Base-by-base conservation (phyloP, 306 rosid species). In the Albizia julibrissin region DNA sequence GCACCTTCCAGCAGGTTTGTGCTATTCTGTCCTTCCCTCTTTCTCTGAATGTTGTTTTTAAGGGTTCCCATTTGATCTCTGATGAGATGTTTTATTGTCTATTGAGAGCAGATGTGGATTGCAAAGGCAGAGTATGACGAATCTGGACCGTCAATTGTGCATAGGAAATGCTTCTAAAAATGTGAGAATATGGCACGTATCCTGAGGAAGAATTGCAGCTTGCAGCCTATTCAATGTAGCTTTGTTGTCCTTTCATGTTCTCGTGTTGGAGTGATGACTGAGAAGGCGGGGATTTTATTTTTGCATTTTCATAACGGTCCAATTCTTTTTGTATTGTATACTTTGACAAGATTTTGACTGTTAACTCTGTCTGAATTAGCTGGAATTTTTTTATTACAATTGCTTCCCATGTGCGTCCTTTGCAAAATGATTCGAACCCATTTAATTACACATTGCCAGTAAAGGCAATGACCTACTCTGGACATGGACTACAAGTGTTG, bases 61-160 rank as follows among this genome's bases (percentile, higher is more conserved):
- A 77, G 18, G 11, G 58, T 42, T 72, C 46, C 24, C 49, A 26
- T 52, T 5, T 37, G 74, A 42, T 78, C 67, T 74, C 75, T 82
- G 69, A 85, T 18, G 39, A 65, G 39, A 74, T 71, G 12, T 24
- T 70, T 1, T 16, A 34, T 50, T 76, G 13, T 72, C 24, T 42
- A 46, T 58, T 74, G 76, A 49, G n/a, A 77, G 83, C 82, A 87
- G 89, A 84, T 87, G 89, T 87, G 89, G 89, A 87, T 87, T 80
- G 85, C 89, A 12, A 87, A 87, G 89, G 87, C 87, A 68, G 89
- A 87, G 77, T 87, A 87, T 67, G 89, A 87, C 33, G 89, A 87
- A 77, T 87, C 89, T 78, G 87, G 89, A 19, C 89, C 89, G 74
- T 84, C 89, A 69, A 87, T 87, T 74, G 89, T 87, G 85, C 89